Base-by-base conservation (phyloP, 345 rosid species). In the Salix viminalis region DNA sequence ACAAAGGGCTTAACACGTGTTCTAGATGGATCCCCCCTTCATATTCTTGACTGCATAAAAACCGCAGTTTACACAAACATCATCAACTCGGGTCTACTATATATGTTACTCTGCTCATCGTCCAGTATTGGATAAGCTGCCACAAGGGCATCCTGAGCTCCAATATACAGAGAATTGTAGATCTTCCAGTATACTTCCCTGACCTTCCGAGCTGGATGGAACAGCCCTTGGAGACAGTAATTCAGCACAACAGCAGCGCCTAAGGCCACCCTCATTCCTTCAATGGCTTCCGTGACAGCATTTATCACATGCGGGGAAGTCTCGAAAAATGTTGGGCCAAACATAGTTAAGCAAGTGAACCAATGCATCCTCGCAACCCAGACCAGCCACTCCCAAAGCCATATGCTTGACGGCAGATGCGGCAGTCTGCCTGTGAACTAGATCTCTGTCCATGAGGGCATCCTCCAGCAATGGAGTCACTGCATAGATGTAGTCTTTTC, bases 101-200 rank as follows among this genome's bases (percentile, higher is more conserved):
- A 92, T 24, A 92, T 76, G 67, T 96, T 96, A 72, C 68, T 87
- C 70, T 90, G 94, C 77, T 91, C 97, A 65, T 92, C 98, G 9
- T 88, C 94, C 66, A 96, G 86, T 4, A 83, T 76, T 0, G 99
- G 99, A 84, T 94, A 94, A 4, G 99, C 90, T 2, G 99, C 97
- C 42, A 96, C 99, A 7, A 96, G 94, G 7, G 99, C 85, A 76
- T 96, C 98, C 77, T 94, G 98, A 12, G 95, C 46, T 73, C 99
- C 99, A 26, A 96, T 94, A 70, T 96, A 96, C 14, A 96, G 92
- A 2, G 98, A 92, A 76, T 96, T 96, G 81, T 96, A 96, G 9
- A 96, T 96, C 90, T 94, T 96, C 99, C 99, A 96, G 86, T 96
- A 96, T 19, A 96, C 99, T 81, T 96, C 98, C 76, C 99, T 88